Base-by-base conservation (phyloP, 495 filamentous ascomycete species). In the Parathielavia appendiculata region DNA sequence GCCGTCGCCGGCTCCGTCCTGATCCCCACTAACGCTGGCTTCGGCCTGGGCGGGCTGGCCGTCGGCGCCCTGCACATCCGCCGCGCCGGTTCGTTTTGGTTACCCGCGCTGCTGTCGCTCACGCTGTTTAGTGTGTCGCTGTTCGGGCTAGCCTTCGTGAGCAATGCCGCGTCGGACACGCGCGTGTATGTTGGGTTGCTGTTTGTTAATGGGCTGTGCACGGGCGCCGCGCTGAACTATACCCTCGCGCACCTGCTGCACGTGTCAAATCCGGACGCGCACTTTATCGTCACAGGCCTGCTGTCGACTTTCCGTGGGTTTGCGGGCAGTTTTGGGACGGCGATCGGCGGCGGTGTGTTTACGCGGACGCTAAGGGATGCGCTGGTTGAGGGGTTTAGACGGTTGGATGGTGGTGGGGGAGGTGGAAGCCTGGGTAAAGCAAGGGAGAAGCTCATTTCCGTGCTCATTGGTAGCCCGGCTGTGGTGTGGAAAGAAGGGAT, bases 281-380 rank as follows among this genome's bases (percentile, higher is more conserved):
- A 91, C 64, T 89, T 85, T 61, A 83, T 92, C 58, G 83, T 85
- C 19, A 88, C 81, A 2, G 81, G 86, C 2, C 68, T 92, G 26
- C 60, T 91, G 0, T 79, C 85, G 8, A 91, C 86, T 5, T 89
- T 89, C 63, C 75, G 88, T 0, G 86, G 86, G 10, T 87, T 90
- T 57, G 86, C 87, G 1, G 88, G 86, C 4, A 83, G 79, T 56
- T 91, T 91, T 60, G 88, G 89, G 1, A 85, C 84, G 14, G 84
- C 87, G 0, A 86, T 90, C 19, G 89, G 88, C 8, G 88, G 89
- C 1, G 88, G 89, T 0, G 75, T 89, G 34, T 92, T 91, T 66
- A 72, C 76, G 11, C 79, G 89, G 4, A 73, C 81, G 8, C 66
- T 91, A 43, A 76, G 80, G n/a, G 64, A 51, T 1, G 68, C 74